Evolutionary conservation across 352 stramenopile genomes (phyloP), one percentile per base, ranked within the genome.

Genomic region (Halophytophthora polymorphica): DNA sequence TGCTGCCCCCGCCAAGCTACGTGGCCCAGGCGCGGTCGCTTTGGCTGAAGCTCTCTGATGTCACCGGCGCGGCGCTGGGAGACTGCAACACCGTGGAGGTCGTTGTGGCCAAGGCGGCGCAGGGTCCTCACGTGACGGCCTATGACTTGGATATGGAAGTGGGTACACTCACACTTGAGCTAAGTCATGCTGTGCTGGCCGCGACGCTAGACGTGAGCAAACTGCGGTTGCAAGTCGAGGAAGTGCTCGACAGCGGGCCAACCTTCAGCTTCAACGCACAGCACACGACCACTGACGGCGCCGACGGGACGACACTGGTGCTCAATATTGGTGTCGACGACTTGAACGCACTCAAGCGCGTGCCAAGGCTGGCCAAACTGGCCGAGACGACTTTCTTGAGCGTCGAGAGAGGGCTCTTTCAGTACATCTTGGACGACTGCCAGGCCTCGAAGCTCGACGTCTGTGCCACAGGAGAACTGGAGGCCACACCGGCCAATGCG

Each of bases 91-190:
- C 47, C 28, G 35, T 75, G 10, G 58, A 75, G 53, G 61, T 90
- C 17, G 34, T 73, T 2, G 36, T 90, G 0, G 46, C 65, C 1
- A 44, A 55, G 0, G 51, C 88, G 6, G 61, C 70, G 1, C 61
- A 51, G 33, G 58, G 59, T 37, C 77, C 79, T 14, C 70, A 62
- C 28, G 33, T 88, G 2, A 15, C 55, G 1, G 59, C 61, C 0
- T 90, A 85, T 23, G 71, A 73, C 18, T 46, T 90, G 3, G 45
- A 90, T 25, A 73, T 90, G 74, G 54, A 71, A 28, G 3, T 49
- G 0, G 69, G 69, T 6, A 69, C 17, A 0, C 45, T 90, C 19
- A 61, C 55, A 12, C 55, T 90, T 2, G 49, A 38, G 10, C 45
- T 77, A 14, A 80, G 53, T 15, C 15, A 63, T 31, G 45, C 65